phyloP scores from a whole-genome alignment of 2,329 filamentous ascomycete species.

The Alternaria gaisen region DNA sequence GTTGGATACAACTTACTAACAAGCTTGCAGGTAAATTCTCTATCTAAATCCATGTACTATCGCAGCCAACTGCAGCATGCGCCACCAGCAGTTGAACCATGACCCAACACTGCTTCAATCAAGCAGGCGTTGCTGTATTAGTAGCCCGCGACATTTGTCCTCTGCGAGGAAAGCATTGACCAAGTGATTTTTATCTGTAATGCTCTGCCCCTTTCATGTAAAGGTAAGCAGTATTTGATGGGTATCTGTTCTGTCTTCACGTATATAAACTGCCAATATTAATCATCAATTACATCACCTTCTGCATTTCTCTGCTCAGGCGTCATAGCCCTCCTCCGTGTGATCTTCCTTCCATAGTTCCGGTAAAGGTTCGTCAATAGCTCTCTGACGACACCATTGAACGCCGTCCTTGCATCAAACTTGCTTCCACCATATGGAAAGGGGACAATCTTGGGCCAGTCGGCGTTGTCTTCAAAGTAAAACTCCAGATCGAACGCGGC shows the following conservation, averaged over 20 bases:
- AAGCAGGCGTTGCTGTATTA: neutral
- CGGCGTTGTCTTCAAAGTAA: constrained; percentile 40
- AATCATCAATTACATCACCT: constrained; percentile 2
- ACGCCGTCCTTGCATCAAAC: constrained; percentile 41
- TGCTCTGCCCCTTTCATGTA: neutral
- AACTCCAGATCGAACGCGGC: constrained; percentile 46
- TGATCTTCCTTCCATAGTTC: constrained; percentile 47
- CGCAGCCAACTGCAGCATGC: neutral
- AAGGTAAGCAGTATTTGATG: neutral
- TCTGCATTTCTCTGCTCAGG: constrained; percentile 7
- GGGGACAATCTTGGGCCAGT: constrained; percentile 40
- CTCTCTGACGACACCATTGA: constrained; percentile 38
- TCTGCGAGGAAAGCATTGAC: neutral
- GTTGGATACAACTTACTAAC: constrained; percentile 28
- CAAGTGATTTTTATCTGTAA: neutral
- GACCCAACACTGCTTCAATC: neutral
- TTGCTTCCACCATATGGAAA: constrained; percentile 48
- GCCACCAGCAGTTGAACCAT: neutral
- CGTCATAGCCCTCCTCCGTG: constrained; percentile 20
- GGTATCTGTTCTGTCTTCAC: neutral
- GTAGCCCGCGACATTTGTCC: neutral
- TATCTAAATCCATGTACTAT: neutral
- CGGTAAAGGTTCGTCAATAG: constrained; percentile 42
- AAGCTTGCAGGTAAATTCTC: constrained; percentile 25
- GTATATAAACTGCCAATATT: constrained; percentile 1